phyloP scores from a whole-genome alignment of 306 rosid genomes.

The Cicer bijugum region DNA sequence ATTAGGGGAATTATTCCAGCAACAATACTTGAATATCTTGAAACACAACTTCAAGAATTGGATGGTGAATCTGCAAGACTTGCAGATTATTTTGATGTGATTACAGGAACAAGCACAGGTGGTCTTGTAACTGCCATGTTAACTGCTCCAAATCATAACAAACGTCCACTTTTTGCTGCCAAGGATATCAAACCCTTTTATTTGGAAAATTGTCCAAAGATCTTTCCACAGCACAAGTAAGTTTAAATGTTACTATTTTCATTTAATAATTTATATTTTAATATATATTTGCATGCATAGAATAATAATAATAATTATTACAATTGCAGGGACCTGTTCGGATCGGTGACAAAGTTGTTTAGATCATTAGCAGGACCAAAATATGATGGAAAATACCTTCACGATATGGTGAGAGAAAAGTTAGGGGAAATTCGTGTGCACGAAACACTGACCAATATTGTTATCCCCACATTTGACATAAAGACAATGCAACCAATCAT shows the following conservation, averaged over 20 bases:
- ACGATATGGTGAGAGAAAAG: slow-evolving; percentile 52
- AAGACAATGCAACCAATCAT: slow-evolving; percentile 54
- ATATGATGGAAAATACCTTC: slow-evolving; percentile 73
- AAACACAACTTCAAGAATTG: slow-evolving; percentile 66
- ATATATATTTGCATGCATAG: too few species aligned
- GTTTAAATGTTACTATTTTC: too few species aligned
- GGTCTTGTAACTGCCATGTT: slow-evolving; percentile 72
- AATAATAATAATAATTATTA: too few species aligned
- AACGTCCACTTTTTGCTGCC: slow-evolving; percentile 61
- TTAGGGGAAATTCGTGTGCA: slow-evolving; percentile 58
- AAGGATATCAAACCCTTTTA: slow-evolving; percentile 64
- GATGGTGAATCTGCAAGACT: slow-evolving; percentile 73
- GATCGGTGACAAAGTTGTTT: slow-evolving; percentile 3
- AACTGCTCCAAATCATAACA: slow-evolving; percentile 54
- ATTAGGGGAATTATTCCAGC: slow-evolving; percentile 81
- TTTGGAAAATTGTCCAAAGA: slow-evolving; percentile 55
- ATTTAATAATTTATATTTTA: too few species aligned
- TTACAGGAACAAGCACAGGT: slow-evolving; percentile 76
- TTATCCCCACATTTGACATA: slow-evolving; percentile 61
- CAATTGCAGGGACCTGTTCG: slow-evolving; percentile 5
- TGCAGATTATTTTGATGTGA: slow-evolving; percentile 74
- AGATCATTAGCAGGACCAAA: slow-evolving; percentile 62
- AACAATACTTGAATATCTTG: slow-evolving; percentile 59
- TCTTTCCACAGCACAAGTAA: slow-evolving; percentile 56
- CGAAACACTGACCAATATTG: slow-evolving; percentile 69